Evolutionary conservation across 148 eudicot species (phyloP).

Genomic region (Vaccinium corymbosum): DNA sequence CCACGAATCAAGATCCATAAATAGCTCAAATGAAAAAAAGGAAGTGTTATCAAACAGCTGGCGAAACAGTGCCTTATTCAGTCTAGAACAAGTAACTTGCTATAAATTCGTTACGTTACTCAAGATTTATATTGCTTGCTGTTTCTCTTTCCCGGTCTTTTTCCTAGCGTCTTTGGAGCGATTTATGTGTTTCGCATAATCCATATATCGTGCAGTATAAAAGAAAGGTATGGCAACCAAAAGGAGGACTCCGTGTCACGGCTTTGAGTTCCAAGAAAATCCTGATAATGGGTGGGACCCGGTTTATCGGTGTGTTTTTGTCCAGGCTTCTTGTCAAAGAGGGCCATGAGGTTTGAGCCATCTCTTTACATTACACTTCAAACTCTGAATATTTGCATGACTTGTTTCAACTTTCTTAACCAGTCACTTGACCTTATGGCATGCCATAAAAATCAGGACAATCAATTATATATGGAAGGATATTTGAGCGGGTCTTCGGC

Average conservation of each 20-base stretch:
- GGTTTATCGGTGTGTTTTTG: constrained; percentile 88
- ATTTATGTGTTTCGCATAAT: not conserved
- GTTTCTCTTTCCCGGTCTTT: not conserved
- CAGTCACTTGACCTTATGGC: not conserved
- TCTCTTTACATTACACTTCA: not conserved
- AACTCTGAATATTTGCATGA: too few relatives aligned
- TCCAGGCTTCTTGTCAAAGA: constrained; percentile 86
- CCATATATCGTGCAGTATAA: constrained; percentile 46
- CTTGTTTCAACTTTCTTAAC: constrained; percentile 1
- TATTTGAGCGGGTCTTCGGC: not conserved
- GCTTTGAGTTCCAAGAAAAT: constrained; percentile 86
- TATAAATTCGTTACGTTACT: not conserved
- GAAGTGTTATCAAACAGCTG: not conserved
- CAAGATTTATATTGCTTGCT: not conserved
- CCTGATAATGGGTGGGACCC: constrained; percentile 94
- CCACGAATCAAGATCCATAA: not conserved
- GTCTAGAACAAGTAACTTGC: not conserved
- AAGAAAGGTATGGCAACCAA: constrained; percentile 65
- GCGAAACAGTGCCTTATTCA: not conserved
- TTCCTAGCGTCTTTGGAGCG: not conserved
- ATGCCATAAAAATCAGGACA: not conserved
- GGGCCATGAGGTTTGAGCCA: constrained; percentile 71
- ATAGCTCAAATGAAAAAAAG: not conserved
- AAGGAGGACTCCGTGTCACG: constrained; percentile 56
- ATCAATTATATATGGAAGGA: not conserved